A percentile compares a stretch with the other conserved stretches of the same genome.
phyloP scores from a whole-genome alignment of 1,139 yeast genomes.

The Debaryomyces subglobosus region DNA sequence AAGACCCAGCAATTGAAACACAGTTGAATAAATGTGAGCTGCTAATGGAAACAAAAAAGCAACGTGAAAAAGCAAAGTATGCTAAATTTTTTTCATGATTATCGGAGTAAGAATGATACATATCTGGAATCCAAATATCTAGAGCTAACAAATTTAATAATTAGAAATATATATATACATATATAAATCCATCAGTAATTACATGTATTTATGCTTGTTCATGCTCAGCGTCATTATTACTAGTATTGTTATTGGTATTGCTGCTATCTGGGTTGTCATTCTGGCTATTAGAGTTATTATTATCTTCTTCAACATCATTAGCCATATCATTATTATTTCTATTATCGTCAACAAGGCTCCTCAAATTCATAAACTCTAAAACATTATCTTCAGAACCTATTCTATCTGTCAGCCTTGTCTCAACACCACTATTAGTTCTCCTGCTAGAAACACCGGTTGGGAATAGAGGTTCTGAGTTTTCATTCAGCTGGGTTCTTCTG shows the following conservation, averaged over 20 bases:
- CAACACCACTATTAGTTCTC: conserved; percentile 52
- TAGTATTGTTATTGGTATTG: background rate
- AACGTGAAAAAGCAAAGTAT: conserved; percentile 54
- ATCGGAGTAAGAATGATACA: background rate
- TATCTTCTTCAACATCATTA: conserved; percentile 12
- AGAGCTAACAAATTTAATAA: background rate
- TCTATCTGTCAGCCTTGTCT: conserved; percentile 28
- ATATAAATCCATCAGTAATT: background rate
- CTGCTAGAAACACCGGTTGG: conserved; percentile 56
- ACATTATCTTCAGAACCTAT: conserved; percentile 19
- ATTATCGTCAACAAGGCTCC: conserved; percentile 29
- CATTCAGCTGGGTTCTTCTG: conserved; percentile 18
- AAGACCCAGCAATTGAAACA: conserved; percentile 51
- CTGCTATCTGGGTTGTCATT: conserved; percentile 1
- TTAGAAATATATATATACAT: background rate
- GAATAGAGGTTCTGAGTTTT: conserved; percentile 31
- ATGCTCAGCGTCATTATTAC: background rate
- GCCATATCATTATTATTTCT: conserved; percentile 12
- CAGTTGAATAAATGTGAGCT: conserved; percentile 47
- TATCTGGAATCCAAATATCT: background rate
- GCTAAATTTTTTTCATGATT: conserved; percentile 54
- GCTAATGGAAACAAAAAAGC: conserved; percentile 43
- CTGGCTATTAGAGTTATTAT: conserved; percentile 1
- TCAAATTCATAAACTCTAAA: conserved; percentile 30
- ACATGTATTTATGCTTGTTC: background rate